Percentiles rank a stretch among this genome's conserved stretches.
phyloP scores from a whole-genome alignment of 306 rosid species.

The Lathyrus sativus region DNA sequence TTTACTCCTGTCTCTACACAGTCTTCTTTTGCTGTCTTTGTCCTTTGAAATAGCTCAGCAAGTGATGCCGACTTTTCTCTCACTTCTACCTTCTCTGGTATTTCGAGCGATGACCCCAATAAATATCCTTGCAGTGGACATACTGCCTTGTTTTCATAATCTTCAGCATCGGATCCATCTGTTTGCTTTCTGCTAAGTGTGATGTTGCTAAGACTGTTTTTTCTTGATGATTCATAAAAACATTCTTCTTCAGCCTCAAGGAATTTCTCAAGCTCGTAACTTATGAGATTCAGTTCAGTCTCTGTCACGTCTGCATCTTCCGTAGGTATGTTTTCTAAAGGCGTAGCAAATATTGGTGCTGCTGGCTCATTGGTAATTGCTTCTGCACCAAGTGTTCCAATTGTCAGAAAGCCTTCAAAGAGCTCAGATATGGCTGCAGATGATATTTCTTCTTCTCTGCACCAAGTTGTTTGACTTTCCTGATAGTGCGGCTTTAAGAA shows the following conservation, averaged over 20 bases:
- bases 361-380: conserved; percentile 59
- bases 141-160: conserved; percentile 50
- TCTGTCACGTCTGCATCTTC: conserved; percentile 58
- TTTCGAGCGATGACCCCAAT: conserved; percentile 68
- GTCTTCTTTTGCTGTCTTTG: conserved; percentile 51
- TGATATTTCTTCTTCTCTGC: conserved; percentile 46
- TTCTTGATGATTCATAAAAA: conserved; percentile 62
- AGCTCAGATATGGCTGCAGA: conserved; percentile 54
- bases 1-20: conserved; percentile 38
- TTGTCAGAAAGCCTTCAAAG: conserved; percentile 85
- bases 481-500: conserved; percentile 45
- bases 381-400: conserved; percentile 86
- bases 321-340: conserved; percentile 55
- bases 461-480: conserved; percentile 39
- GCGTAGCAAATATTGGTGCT: conserved; percentile 78
- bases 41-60: conserved; percentile 65
- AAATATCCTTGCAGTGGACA: conserved; percentile 94
- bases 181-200: conserved; percentile 62
- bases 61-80: conserved; percentile 67
- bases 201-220: conserved; percentile 71
- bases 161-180: conserved; percentile 61
- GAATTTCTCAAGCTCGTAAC: conserved; percentile 72
- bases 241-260: conserved; percentile 70
- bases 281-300: conserved; percentile 71
- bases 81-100: conserved; percentile 52